These are phyloP conservation scores for Diplodia corticola DNA, from an alignment of 2,329 filamentous ascomycete species.

Conservation along the genomic window DNA sequence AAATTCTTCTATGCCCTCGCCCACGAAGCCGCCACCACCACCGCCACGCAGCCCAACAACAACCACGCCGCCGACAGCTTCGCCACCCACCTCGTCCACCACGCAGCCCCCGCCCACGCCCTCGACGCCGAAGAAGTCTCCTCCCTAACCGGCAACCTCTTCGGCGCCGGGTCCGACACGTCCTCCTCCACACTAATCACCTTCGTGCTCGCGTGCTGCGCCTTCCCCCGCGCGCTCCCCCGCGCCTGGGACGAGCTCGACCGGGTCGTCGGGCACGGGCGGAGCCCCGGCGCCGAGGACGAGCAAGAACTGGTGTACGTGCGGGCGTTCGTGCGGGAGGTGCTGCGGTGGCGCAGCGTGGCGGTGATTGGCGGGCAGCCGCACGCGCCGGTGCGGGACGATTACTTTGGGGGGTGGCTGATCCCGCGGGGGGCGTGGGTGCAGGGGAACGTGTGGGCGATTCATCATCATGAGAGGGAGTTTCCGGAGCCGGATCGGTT, in stretches of 20 bases:
- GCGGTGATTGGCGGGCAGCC: conserved; percentile 31
- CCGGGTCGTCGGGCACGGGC: conserved; percentile 29
- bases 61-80: conserved; percentile 36
- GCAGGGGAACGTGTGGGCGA: conserved; percentile 40
- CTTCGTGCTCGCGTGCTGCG: conserved; percentile 37
- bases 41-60: no score
- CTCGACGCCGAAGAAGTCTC: conserved; percentile 36
- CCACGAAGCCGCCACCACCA: conserved; percentile 29
- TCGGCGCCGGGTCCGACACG: conserved; percentile 43
- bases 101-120: conserved; percentile 33
- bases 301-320: conserved; percentile 36
- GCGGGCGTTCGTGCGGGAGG: conserved; percentile 36
- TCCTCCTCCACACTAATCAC: conserved; percentile 39
- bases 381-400: conserved; percentile 41
- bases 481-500: conserved; percentile 42
- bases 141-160: conserved; percentile 37
- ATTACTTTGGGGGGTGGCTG: conserved; percentile 41
- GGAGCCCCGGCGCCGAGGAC: conserved; percentile 34
- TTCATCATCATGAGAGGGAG: conserved; percentile 41
- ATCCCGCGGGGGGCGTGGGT: conserved; percentile 45
- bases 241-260: conserved; percentile 37
- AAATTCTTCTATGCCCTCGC: conserved; percentile 40
- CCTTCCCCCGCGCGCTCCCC: conserved; percentile 31
- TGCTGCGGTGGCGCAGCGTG: conserved; percentile 38
- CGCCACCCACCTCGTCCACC: conserved; percentile 46